Evolutionary conservation across 768 basidiomycete genomes (phyloP), one percentile per base, ranked within the genome.

Genomic region (Strobilomyces confusus): DNA sequence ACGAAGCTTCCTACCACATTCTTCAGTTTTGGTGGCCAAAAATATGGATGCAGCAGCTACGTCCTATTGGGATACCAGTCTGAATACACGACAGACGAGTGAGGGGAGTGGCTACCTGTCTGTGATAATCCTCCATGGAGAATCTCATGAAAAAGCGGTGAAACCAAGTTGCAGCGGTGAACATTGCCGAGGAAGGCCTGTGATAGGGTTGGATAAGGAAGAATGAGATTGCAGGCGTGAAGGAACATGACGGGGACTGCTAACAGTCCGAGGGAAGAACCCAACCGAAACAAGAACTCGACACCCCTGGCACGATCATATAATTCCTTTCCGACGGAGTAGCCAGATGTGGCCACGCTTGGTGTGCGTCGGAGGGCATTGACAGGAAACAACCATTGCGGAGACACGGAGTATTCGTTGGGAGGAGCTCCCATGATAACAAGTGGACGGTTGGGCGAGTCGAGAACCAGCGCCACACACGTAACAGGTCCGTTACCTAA

Each of bases 131-230:
- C 61, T 87, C 83, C 80, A 90, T 81, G 25, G 89, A 82, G 66
- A 81, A 85, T 55, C 91, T 79, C 90, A 93, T 91, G 69, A 89
- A 93, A 69, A 93, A 93, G 13, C 92, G 80, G 69, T 93, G 92
- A 59, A 92, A 91, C 87, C 91, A 93, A 7, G 87, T 89, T 23
- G 90, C 89, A 23, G 92, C 89, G 23, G 92, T 90, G 62, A 87
- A 87, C 74, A 92, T 81, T 14, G 90, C 89, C 15, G 89, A 84
- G 20, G 84, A 83, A 25, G 88, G 87, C 45, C 91, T 93, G 65
- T 51, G 43, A 30, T 62, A 40, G 54, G 32, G 51, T 55, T 63
- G 23, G 48, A 23, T 26, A 26, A 48, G 46, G 54, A 5, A 30
- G 29, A 42, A 51, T 60, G 57, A 61, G 62, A 53, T 48, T 23